phyloP scores from a whole-genome alignment of 495 filamentous ascomycete genomes.

The Penicillium longicatenatum region DNA sequence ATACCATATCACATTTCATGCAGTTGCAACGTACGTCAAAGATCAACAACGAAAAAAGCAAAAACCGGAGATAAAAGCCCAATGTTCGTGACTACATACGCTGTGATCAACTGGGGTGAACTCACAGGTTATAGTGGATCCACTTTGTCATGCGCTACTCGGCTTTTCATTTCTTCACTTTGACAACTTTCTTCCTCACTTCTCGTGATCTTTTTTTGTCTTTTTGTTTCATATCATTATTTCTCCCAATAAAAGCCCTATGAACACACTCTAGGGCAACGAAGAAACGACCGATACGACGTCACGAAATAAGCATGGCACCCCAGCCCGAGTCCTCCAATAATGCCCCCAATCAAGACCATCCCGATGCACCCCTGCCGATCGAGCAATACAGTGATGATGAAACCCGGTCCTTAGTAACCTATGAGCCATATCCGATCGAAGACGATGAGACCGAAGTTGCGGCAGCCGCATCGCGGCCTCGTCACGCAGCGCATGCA shows the following conservation, averaged over 20 bases:
- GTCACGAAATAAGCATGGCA: neutral
- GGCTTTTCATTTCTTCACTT: neutral
- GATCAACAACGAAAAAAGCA: neutral
- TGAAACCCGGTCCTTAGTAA: conserved; percentile 11
- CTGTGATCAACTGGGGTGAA: neutral
- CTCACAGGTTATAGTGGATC: neutral
- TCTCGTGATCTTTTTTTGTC: neutral
- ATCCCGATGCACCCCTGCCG: conserved; percentile 27
- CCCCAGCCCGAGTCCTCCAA: neutral
- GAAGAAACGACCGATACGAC: neutral
- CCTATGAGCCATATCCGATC: conserved; percentile 26
- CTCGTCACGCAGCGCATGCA: conserved; percentile 31
- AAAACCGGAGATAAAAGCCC: neutral
- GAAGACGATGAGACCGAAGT: conserved; percentile 18
- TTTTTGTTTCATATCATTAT: neutral
- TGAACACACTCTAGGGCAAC: neutral
- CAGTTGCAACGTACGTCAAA: too few relatives aligned
- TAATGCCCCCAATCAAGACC: neutral
- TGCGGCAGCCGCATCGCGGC: conserved; percentile 10
- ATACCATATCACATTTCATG: too few relatives aligned
- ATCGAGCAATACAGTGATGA: conserved; percentile 18
- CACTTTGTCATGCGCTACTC: neutral
- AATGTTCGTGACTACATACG: neutral
- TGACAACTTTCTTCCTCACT: neutral
- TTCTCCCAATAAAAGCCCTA: neutral